Conservation (phyloP, 139 green algal species). For the Gonium pectorale region DNA sequence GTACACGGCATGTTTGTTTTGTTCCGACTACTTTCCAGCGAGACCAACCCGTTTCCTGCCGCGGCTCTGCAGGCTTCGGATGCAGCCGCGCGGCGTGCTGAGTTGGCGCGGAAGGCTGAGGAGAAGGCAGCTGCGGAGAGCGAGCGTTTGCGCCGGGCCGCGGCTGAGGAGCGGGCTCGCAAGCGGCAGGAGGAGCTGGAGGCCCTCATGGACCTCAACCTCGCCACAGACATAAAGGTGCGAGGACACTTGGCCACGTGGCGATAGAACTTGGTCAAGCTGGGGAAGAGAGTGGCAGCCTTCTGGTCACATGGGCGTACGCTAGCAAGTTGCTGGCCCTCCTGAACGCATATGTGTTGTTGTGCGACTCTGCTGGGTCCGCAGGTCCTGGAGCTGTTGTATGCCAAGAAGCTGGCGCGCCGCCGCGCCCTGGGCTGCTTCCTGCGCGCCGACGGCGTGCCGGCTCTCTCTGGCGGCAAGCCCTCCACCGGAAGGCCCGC, state of each 20-base stretch:
- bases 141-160: constrained; percentile 49
- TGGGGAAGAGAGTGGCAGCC: background rate
- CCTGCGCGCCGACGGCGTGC: constrained; percentile 10
- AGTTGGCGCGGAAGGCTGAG: constrained; percentile 65
- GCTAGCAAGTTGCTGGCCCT: too few species aligned
- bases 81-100: constrained; percentile 21
- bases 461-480: background rate
- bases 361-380: too few species aligned
- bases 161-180: constrained; percentile 25
- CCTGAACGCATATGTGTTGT: too few species aligned
- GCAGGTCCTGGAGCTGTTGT: constrained; percentile 53
- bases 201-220: constrained; percentile 38
- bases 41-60: too few species aligned
- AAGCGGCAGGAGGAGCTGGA: constrained; percentile 46
- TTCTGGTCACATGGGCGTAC: background rate
- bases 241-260: too few species aligned
- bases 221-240: constrained; percentile 59
- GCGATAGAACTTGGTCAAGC: too few species aligned
- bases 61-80: constrained; percentile 15
- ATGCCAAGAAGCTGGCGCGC: constrained; percentile 29
- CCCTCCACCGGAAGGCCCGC: background rate
- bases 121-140: constrained; percentile 51
- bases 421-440: constrained; percentile 32
- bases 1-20: too few species aligned
- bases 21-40: too few species aligned